Base-by-base conservation (phyloP, 768 basidiomycete species). In the Cystobasidium ongulense region DNA sequence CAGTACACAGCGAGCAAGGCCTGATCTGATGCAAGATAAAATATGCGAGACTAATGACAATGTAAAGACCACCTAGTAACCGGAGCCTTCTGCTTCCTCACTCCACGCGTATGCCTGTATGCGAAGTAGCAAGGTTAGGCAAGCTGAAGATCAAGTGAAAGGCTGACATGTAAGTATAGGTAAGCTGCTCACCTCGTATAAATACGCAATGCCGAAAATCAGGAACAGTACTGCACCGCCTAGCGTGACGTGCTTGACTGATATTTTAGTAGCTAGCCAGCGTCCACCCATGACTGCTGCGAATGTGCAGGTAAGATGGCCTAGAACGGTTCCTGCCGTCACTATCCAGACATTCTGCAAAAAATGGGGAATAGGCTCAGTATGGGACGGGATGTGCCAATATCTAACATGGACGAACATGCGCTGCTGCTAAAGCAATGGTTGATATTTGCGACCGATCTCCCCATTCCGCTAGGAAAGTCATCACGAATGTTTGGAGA, bases 381-480 rank as follows among this genome's bases (percentile, higher is more conserved):
- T 11, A 11, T 50, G 46, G 21, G 7, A 50, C 15, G n/a, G 46
- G 46, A 50, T 11, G 21, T 21, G 61, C 7, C 46, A 29, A 62
- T 52, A 17, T 15, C 29, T 21, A 15, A 1, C 0, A 0, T 1
- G 17, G 10, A 62, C 86, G 64, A 79, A 97, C 95, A 83, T 99
- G 92, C 25, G 94, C 91, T 27, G 94, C 94, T 1, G 90, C 95
- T 65, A 98, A 84, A 4, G 92, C 94, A 75, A 98, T 95, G 1
- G 96, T 98, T 1, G 96, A 90, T 78, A 98, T 92, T 83, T 99
- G 95, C 79, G 92, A 95, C 66, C 95, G 83, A 82, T 98, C 96
- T 0, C 96, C 95, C 96, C 96, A 98, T 82, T 99, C 96, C 11
- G 94, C 96, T n/a, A 99, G 84, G 82, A 97, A 97, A 0, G 95